phyloP scores from a whole-genome alignment of 352 stramenopile genomes.

The Elongisporangium undulatum region DNA sequence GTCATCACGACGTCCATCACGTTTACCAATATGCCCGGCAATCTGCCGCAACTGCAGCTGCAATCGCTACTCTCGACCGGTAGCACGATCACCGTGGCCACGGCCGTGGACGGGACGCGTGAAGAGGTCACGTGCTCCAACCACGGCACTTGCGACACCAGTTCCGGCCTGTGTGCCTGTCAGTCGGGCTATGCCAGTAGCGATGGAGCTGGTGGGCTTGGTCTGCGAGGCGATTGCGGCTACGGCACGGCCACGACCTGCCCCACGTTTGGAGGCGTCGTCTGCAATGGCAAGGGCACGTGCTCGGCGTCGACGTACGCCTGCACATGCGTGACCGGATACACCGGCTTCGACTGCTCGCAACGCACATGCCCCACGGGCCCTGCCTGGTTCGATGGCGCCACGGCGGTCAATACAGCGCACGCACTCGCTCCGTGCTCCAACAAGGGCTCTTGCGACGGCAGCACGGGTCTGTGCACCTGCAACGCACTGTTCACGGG shows the following conservation, averaged over 20 bases:
- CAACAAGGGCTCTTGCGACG: slow-evolving; percentile 52
- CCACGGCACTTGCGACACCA: slow-evolving; percentile 53
- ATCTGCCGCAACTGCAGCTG: slow-evolving; percentile 46
- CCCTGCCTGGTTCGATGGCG: slow-evolving; percentile 62
- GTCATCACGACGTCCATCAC: slow-evolving; percentile 41
- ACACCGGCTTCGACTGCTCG: slow-evolving; percentile 49
- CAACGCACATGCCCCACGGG: slow-evolving; percentile 45
- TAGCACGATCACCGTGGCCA: slow-evolving; percentile 5
- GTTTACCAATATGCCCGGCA: slow-evolving; percentile 67
- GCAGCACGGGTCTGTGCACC: slow-evolving; percentile 40
- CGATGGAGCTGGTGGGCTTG: slow-evolving; percentile 31
- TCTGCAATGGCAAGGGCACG: slow-evolving; percentile 39
- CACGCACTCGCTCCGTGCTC: slow-evolving; percentile 50
- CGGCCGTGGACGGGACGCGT: slow-evolving; percentile 28
- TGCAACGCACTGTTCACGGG: slow-evolving; percentile 77
- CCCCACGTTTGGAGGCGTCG: slow-evolving; percentile 22
- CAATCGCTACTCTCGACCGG: slow-evolving; percentile 32
- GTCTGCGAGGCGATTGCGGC: slow-evolving; percentile 48
- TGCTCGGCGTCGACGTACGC: slow-evolving; percentile 40
- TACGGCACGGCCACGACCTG: slow-evolving; percentile 22
- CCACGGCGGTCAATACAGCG: slow-evolving; percentile 39
- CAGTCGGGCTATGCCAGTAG: slow-evolving; percentile 50
- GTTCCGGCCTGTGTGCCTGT: slow-evolving; percentile 70
- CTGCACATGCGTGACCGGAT: slow-evolving; percentile 67
- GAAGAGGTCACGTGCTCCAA: slow-evolving; percentile 85